Evolutionary conservation across 805 yeast genomes (phyloP), one percentile per base, ranked within the genome.

Genomic region (Hanseniaspora pseudoguilliermondii): DNA sequence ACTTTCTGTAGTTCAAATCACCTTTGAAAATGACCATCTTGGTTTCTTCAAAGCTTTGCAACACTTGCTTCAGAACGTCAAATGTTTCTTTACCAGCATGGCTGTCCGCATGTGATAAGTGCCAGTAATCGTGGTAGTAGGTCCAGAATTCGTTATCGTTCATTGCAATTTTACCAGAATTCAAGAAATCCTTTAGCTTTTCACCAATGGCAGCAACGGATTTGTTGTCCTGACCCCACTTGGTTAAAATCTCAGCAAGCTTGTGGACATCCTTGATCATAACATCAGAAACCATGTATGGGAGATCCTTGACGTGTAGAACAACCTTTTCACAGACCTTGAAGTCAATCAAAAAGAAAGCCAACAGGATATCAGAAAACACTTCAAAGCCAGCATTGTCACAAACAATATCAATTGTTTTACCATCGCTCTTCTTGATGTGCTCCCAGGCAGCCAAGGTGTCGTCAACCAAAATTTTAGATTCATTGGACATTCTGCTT

Each of bases 271-370:
- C 99, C 64, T 81, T 82, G 32, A 86, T 79, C 81, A 89, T 81
- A 9, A 93, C 95, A 69, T 93, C 99, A 61, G 96, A 86, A 20
- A 93, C 97, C 83, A 93, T 91, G 95, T 97, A 93, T 36, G 97
- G 97, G 58, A 89, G 78, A 52, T 81, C 80, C 69, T 93, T 93
- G 60, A 95, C 88, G 69, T 93, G 98, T 59, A 90, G 74, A 20
- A 81, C 83, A 58, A 91, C 79, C 56, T 77, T 72, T 23, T 73
- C 71, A 16, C 80, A 82, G 23, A 90, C 66, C n/a, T 79, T 77
- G 16, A 86, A 70, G 62, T 90, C 95, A 25, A 93, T 69, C 59
- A 86, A 63, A 66, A 84, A 83, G 48, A 84, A 68, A 2, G 83
- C 73, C 44, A 85, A 71, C 57, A 83, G 72, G 61, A 87, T 69